Conservation (phyloP, 306 rosid genomes). For the Fragaria iinumae region DNA sequence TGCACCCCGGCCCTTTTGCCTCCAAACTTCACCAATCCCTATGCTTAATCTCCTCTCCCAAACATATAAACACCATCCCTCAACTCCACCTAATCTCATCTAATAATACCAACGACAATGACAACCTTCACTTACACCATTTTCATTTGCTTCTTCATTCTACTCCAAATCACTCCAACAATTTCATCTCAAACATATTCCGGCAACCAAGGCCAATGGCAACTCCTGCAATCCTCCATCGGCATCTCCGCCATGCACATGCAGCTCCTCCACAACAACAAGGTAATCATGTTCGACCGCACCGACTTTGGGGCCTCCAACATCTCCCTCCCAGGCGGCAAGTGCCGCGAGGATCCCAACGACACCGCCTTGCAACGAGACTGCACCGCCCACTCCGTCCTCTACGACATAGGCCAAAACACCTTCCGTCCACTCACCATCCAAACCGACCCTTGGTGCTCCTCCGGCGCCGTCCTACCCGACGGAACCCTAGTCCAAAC, state of each 20-base stretch:
- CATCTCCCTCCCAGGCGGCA: conserved; percentile 46
- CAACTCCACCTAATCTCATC: conserved; percentile 30
- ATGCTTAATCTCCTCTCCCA: neutral
- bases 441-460: conserved; percentile 79
- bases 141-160: conserved; percentile 19
- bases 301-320: conserved; percentile 62
- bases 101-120: conserved; percentile 26
- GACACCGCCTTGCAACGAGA: conserved; percentile 45
- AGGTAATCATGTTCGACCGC: conserved; percentile 60
- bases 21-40: neutral
- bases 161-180: neutral
- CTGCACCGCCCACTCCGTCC: conserved; percentile 79
- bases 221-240: conserved; percentile 47
- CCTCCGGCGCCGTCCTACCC: conserved; percentile 67
- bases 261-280: conserved; percentile 64
- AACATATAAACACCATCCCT: conserved; percentile 9
- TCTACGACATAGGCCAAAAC: conserved; percentile 51
- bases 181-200: conserved; percentile 15
- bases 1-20: conserved; percentile 1
- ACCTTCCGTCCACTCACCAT: conserved; percentile 55
- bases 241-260: conserved; percentile 91
- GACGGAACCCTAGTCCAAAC: conserved; percentile 74
- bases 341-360: conserved; percentile 41
- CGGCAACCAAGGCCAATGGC: conserved; percentile 46
- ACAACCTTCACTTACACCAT: neutral